These are phyloP conservation scores for Mucor lusitanicus DNA, from an alignment of 371 early-diverging fungal genomes.

Conservation along the genomic window DNA sequence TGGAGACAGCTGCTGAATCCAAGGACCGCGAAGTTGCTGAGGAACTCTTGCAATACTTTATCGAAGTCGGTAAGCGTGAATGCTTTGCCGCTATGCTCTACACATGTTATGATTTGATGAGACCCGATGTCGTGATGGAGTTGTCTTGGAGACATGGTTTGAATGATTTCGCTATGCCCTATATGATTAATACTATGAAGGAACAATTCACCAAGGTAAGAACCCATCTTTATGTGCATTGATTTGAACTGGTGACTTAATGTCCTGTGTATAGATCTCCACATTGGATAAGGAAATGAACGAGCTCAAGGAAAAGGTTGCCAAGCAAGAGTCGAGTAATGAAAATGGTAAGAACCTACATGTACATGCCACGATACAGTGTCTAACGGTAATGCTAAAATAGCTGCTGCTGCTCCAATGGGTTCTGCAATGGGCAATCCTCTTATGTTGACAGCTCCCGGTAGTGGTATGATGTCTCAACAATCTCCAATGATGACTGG, in stretches of 20 bases:
- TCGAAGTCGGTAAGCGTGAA: constrained; percentile 85
- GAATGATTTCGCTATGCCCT: constrained; percentile 95
- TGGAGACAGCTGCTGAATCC: constrained; percentile 94
- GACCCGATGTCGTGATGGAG: constrained; percentile 94
- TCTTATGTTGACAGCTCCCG: constrained; percentile 62
- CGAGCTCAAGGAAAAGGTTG: constrained; percentile 56
- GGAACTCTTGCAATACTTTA: constrained; percentile 92
- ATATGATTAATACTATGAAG: constrained; percentile 85
- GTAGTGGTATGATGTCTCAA: constrained; percentile 37
- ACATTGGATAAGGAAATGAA: constrained; percentile 50
- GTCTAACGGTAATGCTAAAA: not conserved
- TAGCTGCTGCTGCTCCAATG: constrained; percentile 35
- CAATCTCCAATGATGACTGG: constrained; percentile 53
- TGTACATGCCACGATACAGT: not conserved
- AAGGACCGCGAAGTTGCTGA: constrained; percentile 86
- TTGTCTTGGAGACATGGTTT: constrained; percentile 88
- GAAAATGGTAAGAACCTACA: constrained; percentile 31
- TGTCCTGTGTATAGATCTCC: constrained; percentile 30
- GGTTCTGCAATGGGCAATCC: constrained; percentile 65
- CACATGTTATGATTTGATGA: constrained; percentile 91
- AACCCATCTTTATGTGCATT: too few species aligned
- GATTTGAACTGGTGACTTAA: not conserved
- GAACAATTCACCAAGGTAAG: constrained; percentile 77
- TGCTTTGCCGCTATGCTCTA: constrained; percentile 93
- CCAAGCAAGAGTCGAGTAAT: constrained; percentile 30